phyloP scores from a whole-genome alignment of 2,329 filamentous ascomycete species.

The Botrytis fabae region DNA sequence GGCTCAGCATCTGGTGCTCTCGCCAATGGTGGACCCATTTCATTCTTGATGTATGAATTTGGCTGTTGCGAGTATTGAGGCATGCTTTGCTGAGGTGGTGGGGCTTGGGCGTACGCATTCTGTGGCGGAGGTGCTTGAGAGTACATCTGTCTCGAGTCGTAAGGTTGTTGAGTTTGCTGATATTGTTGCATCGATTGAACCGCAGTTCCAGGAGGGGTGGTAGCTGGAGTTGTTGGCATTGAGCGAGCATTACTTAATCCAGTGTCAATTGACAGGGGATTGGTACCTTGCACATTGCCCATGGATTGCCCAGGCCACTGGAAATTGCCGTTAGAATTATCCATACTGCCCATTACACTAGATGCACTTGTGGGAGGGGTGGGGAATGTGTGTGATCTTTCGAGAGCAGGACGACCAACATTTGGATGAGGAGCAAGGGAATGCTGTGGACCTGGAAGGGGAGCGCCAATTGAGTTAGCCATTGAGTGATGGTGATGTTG shows the following conservation, averaged over 20 bases:
- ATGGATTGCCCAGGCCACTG: slow-evolving; percentile 72
- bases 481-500: slow-evolving; percentile 65
- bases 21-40: slow-evolving; percentile 80
- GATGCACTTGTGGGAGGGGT: slow-evolving; percentile 93
- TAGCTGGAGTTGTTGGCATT: slow-evolving; percentile 87
- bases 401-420: slow-evolving; percentile 73
- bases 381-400: slow-evolving; percentile 88
- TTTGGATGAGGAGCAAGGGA: slow-evolving; percentile 65
- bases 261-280: slow-evolving; percentile 80
- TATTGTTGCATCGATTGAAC: slow-evolving; percentile 81
- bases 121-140: slow-evolving; percentile 66
- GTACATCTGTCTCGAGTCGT: slow-evolving; percentile 82
- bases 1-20: slow-evolving; percentile 59
- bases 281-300: slow-evolving; percentile 60
- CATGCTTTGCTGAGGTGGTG: slow-evolving; percentile 63
- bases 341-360: slow-evolving; percentile 73
- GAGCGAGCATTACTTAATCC: slow-evolving; percentile 76
- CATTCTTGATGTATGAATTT: slow-evolving; percentile 72
- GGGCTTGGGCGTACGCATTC: slow-evolving; percentile 67
- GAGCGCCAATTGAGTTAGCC: slow-evolving; percentile 57
- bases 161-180: slow-evolving; percentile 63
- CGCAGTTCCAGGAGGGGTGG: slow-evolving; percentile 77
- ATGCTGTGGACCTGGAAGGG: slow-evolving; percentile 50
- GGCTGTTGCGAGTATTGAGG: slow-evolving; percentile 60
- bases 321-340: slow-evolving; percentile 70